Percentiles rank a stretch among this genome's conserved stretches.
Conservation (phyloP, 768 basidiomycete genomes). For the Suillus clintonianus region DNA sequence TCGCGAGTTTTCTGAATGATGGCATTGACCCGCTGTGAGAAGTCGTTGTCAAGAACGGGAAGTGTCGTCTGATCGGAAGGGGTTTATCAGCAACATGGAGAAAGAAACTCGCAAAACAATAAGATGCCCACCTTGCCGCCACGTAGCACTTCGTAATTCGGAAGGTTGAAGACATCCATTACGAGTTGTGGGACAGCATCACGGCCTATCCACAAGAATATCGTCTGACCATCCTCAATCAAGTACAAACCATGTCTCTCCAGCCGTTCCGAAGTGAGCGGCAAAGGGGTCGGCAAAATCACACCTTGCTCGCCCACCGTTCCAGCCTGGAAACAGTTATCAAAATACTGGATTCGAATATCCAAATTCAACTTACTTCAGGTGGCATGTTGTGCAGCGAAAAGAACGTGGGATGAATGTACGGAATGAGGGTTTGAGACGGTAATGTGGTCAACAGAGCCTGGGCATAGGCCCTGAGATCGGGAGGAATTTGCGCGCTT, state of each 20-base stretch:
- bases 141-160: slow-evolving; percentile 83
- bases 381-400: slow-evolving; percentile 95
- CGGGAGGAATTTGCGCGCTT: slow-evolving; percentile 95
- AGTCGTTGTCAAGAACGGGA: slow-evolving; percentile 88
- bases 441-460: slow-evolving; percentile 89
- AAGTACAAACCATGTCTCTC: slow-evolving; percentile 95
- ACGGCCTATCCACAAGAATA: slow-evolving; percentile 98
- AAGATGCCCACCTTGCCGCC: slow-evolving; percentile 80
- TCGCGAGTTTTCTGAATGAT: slow-evolving; percentile 94
- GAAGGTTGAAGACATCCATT: slow-evolving; percentile 91
- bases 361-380: slow-evolving; percentile 53
- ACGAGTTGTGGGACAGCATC: slow-evolving; percentile 96
- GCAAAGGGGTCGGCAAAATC: slow-evolving; percentile 83
- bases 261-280: slow-evolving; percentile 91
- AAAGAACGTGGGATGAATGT: slow-evolving; percentile 94
- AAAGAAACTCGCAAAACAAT: not conserved
- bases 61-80: slow-evolving; percentile 66
- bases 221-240: slow-evolving; percentile 96
- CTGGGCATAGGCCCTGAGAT: slow-evolving; percentile 94
- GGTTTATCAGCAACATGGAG: slow-evolving; percentile 1
- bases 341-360: not conserved
- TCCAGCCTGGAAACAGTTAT: slow-evolving; percentile 62
- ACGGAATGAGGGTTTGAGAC: slow-evolving; percentile 87
- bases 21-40: slow-evolving; percentile 94
- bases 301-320: slow-evolving; percentile 89